phyloP scores from a whole-genome alignment of 2,329 filamentous ascomycete species.

The Fusarium palustre region DNA sequence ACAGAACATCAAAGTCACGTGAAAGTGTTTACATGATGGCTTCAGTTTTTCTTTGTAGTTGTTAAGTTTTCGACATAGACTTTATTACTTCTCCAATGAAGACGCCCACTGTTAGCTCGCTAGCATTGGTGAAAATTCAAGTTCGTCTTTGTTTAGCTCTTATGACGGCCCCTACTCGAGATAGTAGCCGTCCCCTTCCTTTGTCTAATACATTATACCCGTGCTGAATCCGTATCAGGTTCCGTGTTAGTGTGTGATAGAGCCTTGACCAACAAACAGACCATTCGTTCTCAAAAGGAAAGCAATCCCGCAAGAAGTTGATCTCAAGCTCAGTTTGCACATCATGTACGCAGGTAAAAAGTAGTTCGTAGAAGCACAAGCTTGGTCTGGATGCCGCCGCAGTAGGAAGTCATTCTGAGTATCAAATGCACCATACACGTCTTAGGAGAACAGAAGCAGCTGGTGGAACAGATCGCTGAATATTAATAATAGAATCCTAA shows the following conservation, averaged over 20 bases:
- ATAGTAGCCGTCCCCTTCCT: not conserved
- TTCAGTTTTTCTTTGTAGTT: not conserved
- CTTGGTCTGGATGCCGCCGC: not conserved
- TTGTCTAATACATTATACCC: slow-evolving; percentile 11
- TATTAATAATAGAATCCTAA: slow-evolving; percentile 32
- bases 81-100: not conserved
- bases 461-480: slow-evolving; percentile 28
- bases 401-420: slow-evolving; percentile 5
- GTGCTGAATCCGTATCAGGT: slow-evolving; percentile 21
- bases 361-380: not conserved
- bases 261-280: slow-evolving; percentile 6
- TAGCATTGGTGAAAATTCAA: not conserved
- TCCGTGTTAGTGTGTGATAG: slow-evolving; percentile 5
- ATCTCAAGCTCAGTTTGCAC: slow-evolving; percentile 12
- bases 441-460: slow-evolving; percentile 20
- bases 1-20: not conserved
- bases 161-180: not conserved
- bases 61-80: not conserved
- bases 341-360: not conserved
- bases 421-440: slow-evolving; percentile 12
- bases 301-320: slow-evolving; percentile 1
- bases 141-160: not conserved
- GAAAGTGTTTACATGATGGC: not conserved
- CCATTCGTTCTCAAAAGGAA: slow-evolving; percentile 10
- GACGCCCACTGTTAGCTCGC: not conserved